Base-by-base conservation (phyloP, 2,329 filamentous ascomycete species). In the Claviceps arundinis region DNA sequence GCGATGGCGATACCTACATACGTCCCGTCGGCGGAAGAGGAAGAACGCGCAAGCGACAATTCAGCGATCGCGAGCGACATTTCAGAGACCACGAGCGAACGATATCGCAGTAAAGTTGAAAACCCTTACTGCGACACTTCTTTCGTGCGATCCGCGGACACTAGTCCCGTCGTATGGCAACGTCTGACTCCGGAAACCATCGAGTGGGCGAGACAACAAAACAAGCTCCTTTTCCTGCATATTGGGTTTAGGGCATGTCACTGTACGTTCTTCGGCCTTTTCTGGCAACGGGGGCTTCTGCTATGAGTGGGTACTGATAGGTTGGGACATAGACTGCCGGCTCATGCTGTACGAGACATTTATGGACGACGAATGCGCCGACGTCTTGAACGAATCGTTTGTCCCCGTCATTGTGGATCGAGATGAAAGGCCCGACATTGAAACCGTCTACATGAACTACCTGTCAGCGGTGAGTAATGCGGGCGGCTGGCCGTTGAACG, bases 391-490 rank as follows among this genome's bases (percentile, higher is more conserved):
- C 71, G 75, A 84, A 55, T 80, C 81, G 53, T 98, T 97, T 66
- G 81, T 98, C 45, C 91, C 93, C 4, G 82, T 97, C 65, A 86
- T 96, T 60, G 80, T 97, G 62, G 93, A 98, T 68, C 82, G 90
- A 55, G 93, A 98, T 68, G 89, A 95, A 68, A 82, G 91, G 26
- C 91, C 91, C 8, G 90, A 97, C 64, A 82, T 97, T 57, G 93
- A 98, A 64, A 83, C 87, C 56, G 90, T 97, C 57, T 97, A 97
- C 67, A 96, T 96, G 89, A 95, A 95, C 71, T 98, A 95, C 67
- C 85, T 95, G 42, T 89, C 96, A 65, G 91, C 91, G 1, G 91
- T 93, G 11, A 95, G 86, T 54, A 89, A 87, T 19, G 84, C 81
- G 1, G 91, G 89, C 9, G 93, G 93, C 41, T 97, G 93, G 90